These are phyloP conservation scores for Fusarium sp. DNA, from an alignment of 2,329 filamentous ascomycete species.

Conservation along the genomic window DNA sequence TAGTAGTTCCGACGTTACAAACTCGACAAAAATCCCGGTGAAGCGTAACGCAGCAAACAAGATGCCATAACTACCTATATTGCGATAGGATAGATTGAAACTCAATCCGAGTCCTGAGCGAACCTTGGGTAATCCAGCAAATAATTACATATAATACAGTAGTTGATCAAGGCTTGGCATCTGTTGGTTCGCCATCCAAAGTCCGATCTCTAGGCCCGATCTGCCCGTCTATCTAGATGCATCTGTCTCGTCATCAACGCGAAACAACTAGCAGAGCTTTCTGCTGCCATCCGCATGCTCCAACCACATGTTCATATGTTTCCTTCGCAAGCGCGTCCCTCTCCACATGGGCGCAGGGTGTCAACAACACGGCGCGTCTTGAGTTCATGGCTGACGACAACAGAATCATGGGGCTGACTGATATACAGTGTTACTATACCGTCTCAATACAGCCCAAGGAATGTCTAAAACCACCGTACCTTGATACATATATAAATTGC, in stretches of 20 bases:
- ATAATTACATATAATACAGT: not conserved
- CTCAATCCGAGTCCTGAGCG: not conserved
- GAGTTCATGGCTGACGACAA: slow-evolving; percentile 35
- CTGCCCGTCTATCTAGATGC: not conserved
- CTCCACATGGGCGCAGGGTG: not conserved
- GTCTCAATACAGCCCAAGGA: slow-evolving; percentile 8
- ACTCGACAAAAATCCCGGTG: slow-evolving; percentile 8
- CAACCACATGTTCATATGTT: not conserved
- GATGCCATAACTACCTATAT: not conserved
- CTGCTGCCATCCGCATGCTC: not conserved
- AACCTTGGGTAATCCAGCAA: not conserved
- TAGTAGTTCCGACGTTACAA: slow-evolving; percentile 24
- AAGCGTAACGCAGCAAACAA: slow-evolving; percentile 9
- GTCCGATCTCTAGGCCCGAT: slow-evolving; percentile 5
- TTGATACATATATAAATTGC: slow-evolving; percentile 1
- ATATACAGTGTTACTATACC: slow-evolving; percentile 11
- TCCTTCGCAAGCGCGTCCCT: not conserved
- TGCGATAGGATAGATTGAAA: not conserved
- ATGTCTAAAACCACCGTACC: not conserved
- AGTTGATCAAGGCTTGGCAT: not conserved
- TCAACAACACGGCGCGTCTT: slow-evolving; percentile 8
- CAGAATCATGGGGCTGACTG: not conserved
- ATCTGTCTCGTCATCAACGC: slow-evolving; percentile 14
- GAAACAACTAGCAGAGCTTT: slow-evolving; percentile 26
- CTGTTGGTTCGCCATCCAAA: slow-evolving; percentile 11